Base-by-base conservation (phyloP, 2,329 filamentous ascomycete species). In the Neurospora sp. region DNA sequence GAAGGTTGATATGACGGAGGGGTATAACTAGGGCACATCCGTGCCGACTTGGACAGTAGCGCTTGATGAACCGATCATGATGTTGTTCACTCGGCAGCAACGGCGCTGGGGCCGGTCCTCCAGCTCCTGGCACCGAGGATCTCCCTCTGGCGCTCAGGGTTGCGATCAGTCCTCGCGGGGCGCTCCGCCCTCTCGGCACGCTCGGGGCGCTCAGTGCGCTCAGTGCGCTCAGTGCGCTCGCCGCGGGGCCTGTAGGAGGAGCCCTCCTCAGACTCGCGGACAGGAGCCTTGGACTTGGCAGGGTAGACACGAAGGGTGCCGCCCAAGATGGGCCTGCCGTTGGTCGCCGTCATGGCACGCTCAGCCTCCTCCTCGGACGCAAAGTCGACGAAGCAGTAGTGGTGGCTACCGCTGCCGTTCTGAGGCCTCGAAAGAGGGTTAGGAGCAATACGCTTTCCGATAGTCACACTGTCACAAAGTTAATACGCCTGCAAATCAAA, bases 341-440 rank as follows among this genome's bases (percentile, higher is more conserved):
- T 75, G 13, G 87, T 71, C 1, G 79, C 79, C 8, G 81, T 75
- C 70, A 86, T 81, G 28, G 87, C 88, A 10, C 78, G 78, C 40
- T 83, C 78, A 0, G 86, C 87, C 72, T 90, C 85, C 68, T 87
- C 83, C 0, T 79, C 76, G 6, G 82, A 86, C 67, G 80, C 81
- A 70, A 91, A 84, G 74, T 91, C 88, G n/a, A 91, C 86, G 71
- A 90, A 91, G 74, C 87, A 87, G 78, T 88, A 90, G 78, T 90
- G 85, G 75, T 88, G 83, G 72, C 87, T 84, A 38, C 86, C 87
- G 72, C 87, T 84, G 38, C 86, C 87, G 0, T 82, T 80, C 52
- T 82, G 81, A n/a, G 80, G 77, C 36, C 80, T 81, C 70, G 83
- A 89, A 75, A 79, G 87, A 75, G 81, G 87, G 76, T 82, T 88